Evolutionary conservation across 345 rosid genomes (phyloP), one percentile per base, ranked within the genome.

Genomic region (Atalantia buxifolia): DNA sequence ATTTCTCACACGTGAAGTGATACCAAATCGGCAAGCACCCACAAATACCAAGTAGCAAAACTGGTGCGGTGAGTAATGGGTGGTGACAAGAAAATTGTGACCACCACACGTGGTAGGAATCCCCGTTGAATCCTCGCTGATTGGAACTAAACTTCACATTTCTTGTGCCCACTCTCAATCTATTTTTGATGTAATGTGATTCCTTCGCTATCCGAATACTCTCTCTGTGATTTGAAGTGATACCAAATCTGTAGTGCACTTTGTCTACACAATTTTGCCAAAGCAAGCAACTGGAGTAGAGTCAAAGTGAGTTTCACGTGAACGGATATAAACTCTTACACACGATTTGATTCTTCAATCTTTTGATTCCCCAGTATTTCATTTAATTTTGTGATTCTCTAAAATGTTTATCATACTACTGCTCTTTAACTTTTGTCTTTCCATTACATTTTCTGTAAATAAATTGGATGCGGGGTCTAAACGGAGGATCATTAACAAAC

Each of bases 51-150:
- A 50, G 42, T 9, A 4, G 19, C 57, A 28, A 56, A 63, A 76
- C 36, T 42, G 31, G 70, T 22, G 63, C 7, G 28, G 72, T 70
- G 81, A 69, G 69, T 77, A 74, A 65, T 70, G 78, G 31, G 78
- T 80, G 75, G 73, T 79, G 79, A 57, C 64, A 79, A 64, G 75
- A 56, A 48, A 33, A 30, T 9, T 66, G 67, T 65, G 70, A 76
- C 71, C 74, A 72, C 80, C 76, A 68, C 81, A 82, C 55, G 82
- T 79, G 87, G 82, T 24, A 72, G 35, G 16, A 72, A 75, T 75
- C 76, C 81, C 80, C 2, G 18, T 60, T 31, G 14, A 57, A 79
- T 56, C 75, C 66, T 7, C 30, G 59, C 56, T 73, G 84, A 76
- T 62, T 53, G 72, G 62, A 21, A 63, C 77, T 42, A 22, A 60